Evolutionary conservation across 2,329 filamentous ascomycete species (phyloP).

Genomic region (Xylariaceae sp.): DNA sequence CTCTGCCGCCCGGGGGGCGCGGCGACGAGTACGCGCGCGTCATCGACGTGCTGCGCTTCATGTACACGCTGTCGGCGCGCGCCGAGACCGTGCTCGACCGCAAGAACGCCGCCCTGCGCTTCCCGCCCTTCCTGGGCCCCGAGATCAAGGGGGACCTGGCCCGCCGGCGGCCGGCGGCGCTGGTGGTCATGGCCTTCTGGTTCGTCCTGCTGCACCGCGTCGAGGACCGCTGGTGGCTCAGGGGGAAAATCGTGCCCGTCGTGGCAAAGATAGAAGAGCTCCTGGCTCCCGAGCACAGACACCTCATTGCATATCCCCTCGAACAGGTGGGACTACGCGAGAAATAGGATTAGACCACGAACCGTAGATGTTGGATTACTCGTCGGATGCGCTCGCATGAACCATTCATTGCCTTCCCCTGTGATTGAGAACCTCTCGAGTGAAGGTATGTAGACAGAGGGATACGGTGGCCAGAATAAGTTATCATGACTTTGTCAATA

Average conservation of each 20-base stretch:
- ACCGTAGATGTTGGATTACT: too few species aligned
- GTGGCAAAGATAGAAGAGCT: slow-evolving; percentile 10
- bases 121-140: slow-evolving; percentile 7
- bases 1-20: too few species aligned
- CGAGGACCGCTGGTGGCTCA: slow-evolving; percentile 16
- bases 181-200: slow-evolving; percentile 20
- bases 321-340: slow-evolving; percentile 2
- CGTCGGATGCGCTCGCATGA: too few species aligned
- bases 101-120: slow-evolving; percentile 17
- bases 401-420: too few species aligned
- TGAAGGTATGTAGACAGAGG: too few species aligned
- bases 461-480: too few species aligned
- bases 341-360: too few species aligned
- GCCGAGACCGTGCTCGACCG: slow-evolving; percentile 8
- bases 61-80: slow-evolving; percentile 15
- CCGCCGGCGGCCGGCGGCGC: slow-evolving; percentile 9
- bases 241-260: slow-evolving; percentile 9
- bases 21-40: slow-evolving; percentile 5
- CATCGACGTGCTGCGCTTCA: slow-evolving; percentile 11
- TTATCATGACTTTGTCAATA: too few species aligned
- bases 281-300: slow-evolving; percentile 7
- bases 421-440: too few species aligned
- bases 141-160: slow-evolving; percentile 12
- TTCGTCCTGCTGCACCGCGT: slow-evolving; percentile 16
- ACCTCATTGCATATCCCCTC: slow-evolving; percentile 9